Evolutionary conservation across 495 filamentous ascomycete genomes (phyloP).

Genomic region (Aspergillus incahuasiensis): DNA sequence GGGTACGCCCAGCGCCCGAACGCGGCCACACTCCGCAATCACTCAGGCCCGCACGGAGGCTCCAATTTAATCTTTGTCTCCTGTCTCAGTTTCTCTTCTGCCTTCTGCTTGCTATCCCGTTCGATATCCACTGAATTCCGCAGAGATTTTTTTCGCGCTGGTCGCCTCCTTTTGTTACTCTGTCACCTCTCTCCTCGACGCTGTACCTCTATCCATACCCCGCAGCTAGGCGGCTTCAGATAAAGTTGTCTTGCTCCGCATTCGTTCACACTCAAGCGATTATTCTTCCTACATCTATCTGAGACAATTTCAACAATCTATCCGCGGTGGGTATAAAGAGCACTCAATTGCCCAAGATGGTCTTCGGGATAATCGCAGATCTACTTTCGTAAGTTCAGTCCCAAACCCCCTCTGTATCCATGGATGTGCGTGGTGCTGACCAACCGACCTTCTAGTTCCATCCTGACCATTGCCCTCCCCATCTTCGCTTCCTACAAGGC

Average conservation of each 20-base stretch:
- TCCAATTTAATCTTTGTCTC: constrained; percentile 9
- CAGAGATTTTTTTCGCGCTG: constrained; percentile 10
- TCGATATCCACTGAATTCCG: background rate
- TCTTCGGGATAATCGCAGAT: constrained; percentile 77
- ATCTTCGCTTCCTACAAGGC: constrained; percentile 98
- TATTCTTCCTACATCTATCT: background rate
- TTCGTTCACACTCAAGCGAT: background rate
- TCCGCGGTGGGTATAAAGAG: background rate
- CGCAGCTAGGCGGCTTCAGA: constrained; percentile 11
- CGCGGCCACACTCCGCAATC: constrained; percentile 3
- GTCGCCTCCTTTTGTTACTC: constrained; percentile 11
- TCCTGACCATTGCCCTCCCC: constrained; percentile 89
- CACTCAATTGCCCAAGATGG: constrained; percentile 49
- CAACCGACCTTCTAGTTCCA: constrained; percentile 44
- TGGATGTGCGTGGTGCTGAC: constrained; percentile 17
- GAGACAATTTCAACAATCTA: background rate
- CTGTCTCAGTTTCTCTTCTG: background rate
- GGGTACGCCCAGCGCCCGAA: constrained; percentile 3
- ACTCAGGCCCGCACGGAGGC: background rate
- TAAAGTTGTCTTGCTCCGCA: background rate
- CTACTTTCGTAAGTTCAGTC: constrained; percentile 66
- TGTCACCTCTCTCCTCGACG: background rate
- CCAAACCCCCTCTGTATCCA: background rate
- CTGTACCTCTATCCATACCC: constrained; percentile 16
- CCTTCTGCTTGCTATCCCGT: constrained; percentile 4